Base-by-base conservation (phyloP, 176 grass and related monocot genomes). In the Avena insularis region DNA sequence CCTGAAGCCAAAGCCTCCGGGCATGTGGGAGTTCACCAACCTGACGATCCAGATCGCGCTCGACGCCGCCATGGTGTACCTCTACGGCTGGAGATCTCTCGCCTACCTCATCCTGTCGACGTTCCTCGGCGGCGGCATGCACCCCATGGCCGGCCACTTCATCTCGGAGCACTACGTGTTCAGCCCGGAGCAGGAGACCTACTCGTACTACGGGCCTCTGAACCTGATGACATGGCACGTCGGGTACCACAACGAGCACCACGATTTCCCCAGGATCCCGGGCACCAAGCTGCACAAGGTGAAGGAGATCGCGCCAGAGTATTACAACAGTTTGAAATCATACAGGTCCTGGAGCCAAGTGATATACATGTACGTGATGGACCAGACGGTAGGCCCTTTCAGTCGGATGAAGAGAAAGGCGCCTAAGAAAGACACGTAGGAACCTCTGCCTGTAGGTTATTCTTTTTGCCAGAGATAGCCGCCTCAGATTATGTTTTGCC, bases 351-450 rank as follows among this genome's bases (percentile, higher is more conserved):
- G 97, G 97, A 97, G 94, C 87, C 94, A 99, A 77, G 97, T 99
- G 59, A 97, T 99, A 29, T 99, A 93, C 84, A 99, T 99, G 94
- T 99, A 99, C 86, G 84, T 93, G 77, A 94, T 93, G 92, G 97
- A 99, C 84, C 78, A 65, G 21, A 93, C 83, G 2, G 81, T 99
- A 4, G 94, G 97, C 0, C 94, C 97, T 6, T 99, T 94, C 83
- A 99, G 94, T 69, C 85, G 97, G 83, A 97, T 99, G 87, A 99
- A 99, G 87, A 92, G 97, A 27, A 99, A 93, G 85, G 61, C 83
- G 1, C 35, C 70, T 4, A 96, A 94, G 78, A 94, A 99, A 75
- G 86, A 89, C 23, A 83, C 79, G 17, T 94, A 96, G 90, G 3
- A 5, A 8, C 3, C 48, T 21, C 6, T 38, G 53, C 47, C 7